These are phyloP conservation scores for Sanguinoderma infundibulare DNA, from an alignment of 1,284 basidiomycete species.

Conservation along the genomic window DNA sequence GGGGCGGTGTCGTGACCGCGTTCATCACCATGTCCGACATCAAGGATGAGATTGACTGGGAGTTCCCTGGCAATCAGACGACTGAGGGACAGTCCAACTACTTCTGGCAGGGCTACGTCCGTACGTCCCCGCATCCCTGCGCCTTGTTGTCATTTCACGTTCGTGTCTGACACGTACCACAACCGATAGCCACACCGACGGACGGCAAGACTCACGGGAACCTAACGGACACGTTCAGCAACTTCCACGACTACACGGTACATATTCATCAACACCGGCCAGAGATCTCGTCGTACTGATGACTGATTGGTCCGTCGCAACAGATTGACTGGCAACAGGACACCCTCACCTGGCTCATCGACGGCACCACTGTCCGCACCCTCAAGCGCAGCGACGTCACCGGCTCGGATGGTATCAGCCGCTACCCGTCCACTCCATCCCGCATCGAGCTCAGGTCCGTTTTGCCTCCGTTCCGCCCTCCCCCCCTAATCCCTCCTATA, in stretches of 20 bases:
- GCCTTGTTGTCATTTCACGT: not conserved
- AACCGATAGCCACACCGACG: conserved; percentile 42
- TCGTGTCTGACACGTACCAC: not conserved
- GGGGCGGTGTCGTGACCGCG: conserved; percentile 79
- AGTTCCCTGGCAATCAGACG: conserved; percentile 69
- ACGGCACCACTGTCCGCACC: conserved; percentile 73
- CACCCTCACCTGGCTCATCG: conserved; percentile 67
- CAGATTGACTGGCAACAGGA: conserved; percentile 83
- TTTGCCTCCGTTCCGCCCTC: no score
- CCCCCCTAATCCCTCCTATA: not conserved
- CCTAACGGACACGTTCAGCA: conserved; percentile 63
- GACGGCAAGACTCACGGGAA: conserved; percentile 51
- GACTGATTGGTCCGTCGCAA: not conserved
- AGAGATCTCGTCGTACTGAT: not conserved
- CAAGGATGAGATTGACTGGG: conserved; percentile 90
- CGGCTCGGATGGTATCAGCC: conserved; percentile 47
- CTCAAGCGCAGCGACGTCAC: conserved; percentile 64
- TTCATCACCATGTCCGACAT: conserved; percentile 87
- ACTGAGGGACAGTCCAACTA: conserved; percentile 76
- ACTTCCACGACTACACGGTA: conserved; percentile 81
- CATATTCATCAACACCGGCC: conserved; percentile 28
- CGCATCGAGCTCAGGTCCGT: conserved; percentile 81
- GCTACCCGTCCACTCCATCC: conserved; percentile 79
- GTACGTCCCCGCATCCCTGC: conserved; percentile 45
- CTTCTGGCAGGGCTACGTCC: conserved; percentile 79